phyloP scores from a whole-genome alignment of 495 filamentous ascomycete genomes.

The Xylaria palmicola region DNA sequence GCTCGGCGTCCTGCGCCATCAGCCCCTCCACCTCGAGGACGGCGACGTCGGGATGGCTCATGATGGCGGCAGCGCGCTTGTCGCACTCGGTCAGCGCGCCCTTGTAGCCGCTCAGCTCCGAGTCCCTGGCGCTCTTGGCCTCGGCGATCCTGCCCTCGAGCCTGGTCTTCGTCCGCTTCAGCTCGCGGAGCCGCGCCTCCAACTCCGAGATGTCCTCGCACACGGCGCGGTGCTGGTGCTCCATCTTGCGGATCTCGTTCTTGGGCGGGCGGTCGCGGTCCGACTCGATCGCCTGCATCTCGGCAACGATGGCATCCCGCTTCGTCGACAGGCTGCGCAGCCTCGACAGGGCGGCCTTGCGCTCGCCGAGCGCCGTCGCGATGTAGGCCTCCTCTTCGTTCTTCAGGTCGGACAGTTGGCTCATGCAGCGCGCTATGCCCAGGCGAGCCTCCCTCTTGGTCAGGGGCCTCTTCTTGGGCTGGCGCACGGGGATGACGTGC shows the following conservation, averaged over 20 bases:
- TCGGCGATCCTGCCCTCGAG: slow-evolving; percentile 61
- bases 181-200: slow-evolving; percentile 61
- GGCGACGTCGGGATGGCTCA: slow-evolving; percentile 50
- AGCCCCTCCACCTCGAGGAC: slow-evolving; percentile 42
- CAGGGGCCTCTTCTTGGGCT: slow-evolving; percentile 56
- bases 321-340: slow-evolving; percentile 62
- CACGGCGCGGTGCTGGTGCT: slow-evolving; percentile 52
- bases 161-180: slow-evolving; percentile 63
- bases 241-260: slow-evolving; percentile 39
- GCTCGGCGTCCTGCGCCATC: slow-evolving; percentile 18
- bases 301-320: slow-evolving; percentile 41
- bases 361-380: slow-evolving; percentile 52
- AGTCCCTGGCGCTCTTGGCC: slow-evolving; percentile 58
- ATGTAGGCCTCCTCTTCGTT: slow-evolving; percentile 67
- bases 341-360: slow-evolving; percentile 57
- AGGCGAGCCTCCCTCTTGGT: slow-evolving; percentile 66
- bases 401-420: slow-evolving; percentile 68
- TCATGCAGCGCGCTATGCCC: slow-evolving; percentile 69
- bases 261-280: slow-evolving; percentile 38
- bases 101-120: slow-evolving; percentile 50
- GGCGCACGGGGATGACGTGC: slow-evolving; percentile 60
- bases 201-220: slow-evolving; percentile 60
- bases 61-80: slow-evolving; percentile 41
- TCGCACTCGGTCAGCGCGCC: slow-evolving; percentile 45
- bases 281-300: slow-evolving; percentile 39